Evolutionary conservation across 2,329 filamentous ascomycete species (phyloP).

Genomic region (Microdochium paspali): DNA sequence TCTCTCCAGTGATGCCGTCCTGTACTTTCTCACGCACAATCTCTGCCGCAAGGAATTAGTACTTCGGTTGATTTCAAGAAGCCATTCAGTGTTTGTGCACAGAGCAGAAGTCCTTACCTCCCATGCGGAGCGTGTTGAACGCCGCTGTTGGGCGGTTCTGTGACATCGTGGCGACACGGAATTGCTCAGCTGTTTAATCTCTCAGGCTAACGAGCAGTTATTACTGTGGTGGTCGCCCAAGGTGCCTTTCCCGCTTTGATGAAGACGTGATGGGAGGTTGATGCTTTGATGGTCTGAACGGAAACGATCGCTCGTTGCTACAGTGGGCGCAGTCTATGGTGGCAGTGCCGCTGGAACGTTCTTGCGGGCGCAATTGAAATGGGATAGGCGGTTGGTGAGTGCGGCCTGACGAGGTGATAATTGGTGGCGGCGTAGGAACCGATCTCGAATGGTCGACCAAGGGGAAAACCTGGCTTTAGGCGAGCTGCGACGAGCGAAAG

Average conservation of each 20-base stretch:
- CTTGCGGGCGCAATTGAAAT: not conserved
- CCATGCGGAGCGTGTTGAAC: constrained; percentile 85
- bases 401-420: not conserved
- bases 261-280: constrained; percentile 5
- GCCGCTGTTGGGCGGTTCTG: constrained; percentile 59
- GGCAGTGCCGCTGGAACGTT: not conserved
- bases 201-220: not conserved
- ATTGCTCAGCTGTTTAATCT: not conserved
- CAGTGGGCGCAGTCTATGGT: not conserved
- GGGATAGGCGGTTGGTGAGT: not conserved
- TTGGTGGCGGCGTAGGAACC: not conserved
- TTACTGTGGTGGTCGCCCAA: not conserved
- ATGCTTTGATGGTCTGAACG: not conserved
- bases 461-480: not conserved
- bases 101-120: constrained; percentile 59
- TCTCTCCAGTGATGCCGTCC: constrained; percentile 94
- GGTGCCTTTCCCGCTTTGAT: constrained; percentile 11
- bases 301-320: not conserved
- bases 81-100: constrained; percentile 5
- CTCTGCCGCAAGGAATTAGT: constrained; percentile 45
- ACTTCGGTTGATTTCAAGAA: constrained; percentile 8
- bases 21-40: constrained; percentile 98
- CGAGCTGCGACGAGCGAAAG: not conserved
- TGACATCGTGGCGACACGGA: constrained; percentile 16
- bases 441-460: not conserved